A percentile compares a stretch with the other conserved stretches of the same genome.
These are phyloP conservation scores for Diaporthe nobilis DNA, from an alignment of 2,329 filamentous ascomycete genomes.

Conservation along the genomic window DNA sequence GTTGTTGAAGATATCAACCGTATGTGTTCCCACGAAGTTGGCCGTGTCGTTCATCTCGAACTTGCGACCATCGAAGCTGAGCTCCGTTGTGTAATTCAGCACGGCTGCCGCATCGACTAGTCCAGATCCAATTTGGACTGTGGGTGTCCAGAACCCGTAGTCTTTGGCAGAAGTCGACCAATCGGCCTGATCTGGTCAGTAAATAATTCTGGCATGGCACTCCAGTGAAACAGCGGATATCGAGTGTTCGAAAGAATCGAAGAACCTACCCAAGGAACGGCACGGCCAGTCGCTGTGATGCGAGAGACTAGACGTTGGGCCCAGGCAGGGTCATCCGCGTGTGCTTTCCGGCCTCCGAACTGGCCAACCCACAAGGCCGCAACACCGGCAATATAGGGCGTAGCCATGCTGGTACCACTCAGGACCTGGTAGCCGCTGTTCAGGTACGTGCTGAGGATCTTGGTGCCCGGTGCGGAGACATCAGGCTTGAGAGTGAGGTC, in stretches of 20 bases:
- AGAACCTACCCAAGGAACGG: slow-evolving; percentile 9
- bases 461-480: slow-evolving; percentile 55
- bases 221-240: background rate
- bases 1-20: slow-evolving; percentile 36
- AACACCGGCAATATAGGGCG: slow-evolving; percentile 58
- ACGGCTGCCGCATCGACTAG: slow-evolving; percentile 62
- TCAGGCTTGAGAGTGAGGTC: slow-evolving; percentile 57
- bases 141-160: slow-evolving; percentile 50
- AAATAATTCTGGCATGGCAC: background rate
- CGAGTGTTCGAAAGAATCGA: no score
- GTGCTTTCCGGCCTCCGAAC: slow-evolving; percentile 36
- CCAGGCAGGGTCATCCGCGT: slow-evolving; percentile 30
- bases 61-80: slow-evolving; percentile 54
- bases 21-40: slow-evolving; percentile 51
- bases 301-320: slow-evolving; percentile 1
- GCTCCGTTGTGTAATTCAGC: slow-evolving; percentile 55
- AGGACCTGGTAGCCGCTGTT: slow-evolving; percentile 54
- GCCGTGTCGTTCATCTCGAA: slow-evolving; percentile 66
- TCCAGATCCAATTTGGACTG: slow-evolving; percentile 62
- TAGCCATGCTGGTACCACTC: slow-evolving; percentile 64
- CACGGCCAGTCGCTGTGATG: slow-evolving; percentile 10
- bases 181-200: background rate
- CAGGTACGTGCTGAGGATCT: slow-evolving; percentile 58
- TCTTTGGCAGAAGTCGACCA: slow-evolving; percentile 26
- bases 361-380: slow-evolving; percentile 49